Conservation (phyloP, 306 rosid genomes). For the Quercus mongolica region DNA sequence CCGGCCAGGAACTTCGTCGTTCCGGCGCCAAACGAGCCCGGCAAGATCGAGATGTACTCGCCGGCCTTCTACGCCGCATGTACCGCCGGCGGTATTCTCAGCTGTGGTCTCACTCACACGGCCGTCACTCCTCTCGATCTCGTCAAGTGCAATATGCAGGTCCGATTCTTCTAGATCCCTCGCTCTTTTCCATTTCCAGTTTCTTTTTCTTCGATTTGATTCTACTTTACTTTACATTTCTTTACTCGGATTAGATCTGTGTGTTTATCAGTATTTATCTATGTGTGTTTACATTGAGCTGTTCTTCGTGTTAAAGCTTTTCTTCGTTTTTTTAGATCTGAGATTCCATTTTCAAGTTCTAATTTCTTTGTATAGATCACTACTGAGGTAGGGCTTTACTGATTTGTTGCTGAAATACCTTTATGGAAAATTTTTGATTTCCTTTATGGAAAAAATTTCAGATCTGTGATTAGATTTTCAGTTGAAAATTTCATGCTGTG, state of each 20-base stretch:
- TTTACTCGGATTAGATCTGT: constrained; percentile 38
- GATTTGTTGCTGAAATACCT: background rate
- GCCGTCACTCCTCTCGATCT: constrained; percentile 95
- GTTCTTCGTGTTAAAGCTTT: background rate
- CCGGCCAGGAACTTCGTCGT: constrained; percentile 29
- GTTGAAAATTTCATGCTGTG: background rate
- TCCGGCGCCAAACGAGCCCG: constrained; percentile 62
- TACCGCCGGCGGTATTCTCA: constrained; percentile 77
- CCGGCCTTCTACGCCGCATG: constrained; percentile 90
- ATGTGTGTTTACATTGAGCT: background rate
- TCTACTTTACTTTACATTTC: background rate
- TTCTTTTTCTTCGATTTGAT: background rate
- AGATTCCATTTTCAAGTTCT: background rate
- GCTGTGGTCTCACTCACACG: constrained; percentile 96
- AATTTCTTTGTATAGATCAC: background rate
- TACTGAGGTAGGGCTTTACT: background rate
- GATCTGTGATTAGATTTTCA: background rate
- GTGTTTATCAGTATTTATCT: background rate
- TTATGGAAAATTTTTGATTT: background rate
- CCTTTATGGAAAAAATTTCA: background rate
- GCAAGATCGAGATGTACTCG: constrained; percentile 79
- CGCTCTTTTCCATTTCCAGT: background rate
- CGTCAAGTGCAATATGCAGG: constrained; percentile 99
- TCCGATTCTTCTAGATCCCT: constrained; percentile 25
- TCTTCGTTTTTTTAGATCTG: constrained; percentile 14